A percentile compares a stretch with the other conserved stretches of the same genome.
Evolutionary conservation across 805 yeast species (phyloP).

Genomic region (Kodamaea leandrae): DNA sequence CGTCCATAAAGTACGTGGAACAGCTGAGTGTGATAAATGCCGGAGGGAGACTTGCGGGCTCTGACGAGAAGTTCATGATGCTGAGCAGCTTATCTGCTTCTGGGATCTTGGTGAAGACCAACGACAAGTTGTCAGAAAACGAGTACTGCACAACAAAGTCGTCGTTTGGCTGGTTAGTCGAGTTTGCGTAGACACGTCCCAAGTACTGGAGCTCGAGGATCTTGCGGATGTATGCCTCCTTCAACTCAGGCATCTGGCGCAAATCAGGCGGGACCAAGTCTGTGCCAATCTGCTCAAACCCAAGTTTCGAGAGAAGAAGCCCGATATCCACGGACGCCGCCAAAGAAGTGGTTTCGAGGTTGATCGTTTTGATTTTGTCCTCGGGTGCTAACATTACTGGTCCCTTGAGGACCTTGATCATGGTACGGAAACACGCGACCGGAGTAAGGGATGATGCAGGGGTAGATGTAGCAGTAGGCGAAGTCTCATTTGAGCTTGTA

Average conservation of each 20-base stretch:
- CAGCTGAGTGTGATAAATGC: constrained; percentile 30
- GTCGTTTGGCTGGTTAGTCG: constrained; percentile 13
- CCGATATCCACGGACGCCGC: constrained; percentile 57
- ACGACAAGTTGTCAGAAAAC: constrained; percentile 33
- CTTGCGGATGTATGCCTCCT: constrained; percentile 55
- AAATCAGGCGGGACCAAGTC: constrained; percentile 51
- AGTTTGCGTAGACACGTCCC: constrained; percentile 18
- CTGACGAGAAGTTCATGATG: constrained; percentile 22
- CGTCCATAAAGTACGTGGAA: constrained; percentile 36
- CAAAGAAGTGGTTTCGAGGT: constrained; percentile 47
- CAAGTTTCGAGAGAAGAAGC: constrained; percentile 47
- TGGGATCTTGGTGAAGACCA: constrained; percentile 31
- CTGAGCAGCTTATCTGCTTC: constrained; percentile 38
- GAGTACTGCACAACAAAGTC: constrained; percentile 27
- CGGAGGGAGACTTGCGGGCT: constrained; percentile 19
- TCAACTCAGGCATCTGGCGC: constrained; percentile 18
- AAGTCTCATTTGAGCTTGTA: no score
- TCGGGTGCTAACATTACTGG: constrained; percentile 50
- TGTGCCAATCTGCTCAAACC: constrained; percentile 37
- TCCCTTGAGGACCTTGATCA: constrained; percentile 63
- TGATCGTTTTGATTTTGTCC: constrained; percentile 54
- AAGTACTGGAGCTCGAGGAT: constrained; percentile 50
- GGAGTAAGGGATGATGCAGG: constrained; percentile 15
- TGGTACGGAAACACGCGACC: constrained; percentile 55
- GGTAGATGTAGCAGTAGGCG: no score